Base-by-base conservation (phyloP, 2,329 filamentous ascomycete species). In the Monosporascus sp. region DNA sequence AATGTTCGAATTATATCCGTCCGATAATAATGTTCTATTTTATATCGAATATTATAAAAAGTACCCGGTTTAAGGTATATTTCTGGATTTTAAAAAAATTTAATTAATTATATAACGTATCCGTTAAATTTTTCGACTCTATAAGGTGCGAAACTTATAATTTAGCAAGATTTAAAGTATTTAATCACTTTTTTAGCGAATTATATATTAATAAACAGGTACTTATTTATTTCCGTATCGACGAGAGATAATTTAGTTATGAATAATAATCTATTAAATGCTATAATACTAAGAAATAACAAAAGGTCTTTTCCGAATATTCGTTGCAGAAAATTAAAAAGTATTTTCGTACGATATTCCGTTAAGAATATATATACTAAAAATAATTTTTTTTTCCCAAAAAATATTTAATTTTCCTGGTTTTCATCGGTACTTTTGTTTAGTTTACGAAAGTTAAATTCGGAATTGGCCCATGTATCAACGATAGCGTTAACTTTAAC, bases 251-350 rank as follows among this genome's bases (percentile, higher is more conserved):
- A 48, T 27, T 25, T 39, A 39, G 7, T 36, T 22, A 43, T 36
- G n/a, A 35, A 49, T 38, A 49, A 49, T n/a, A 36, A 44, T 53
- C 37, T 53, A 44, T 53, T 49, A 20, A 53, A 20, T 45, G 46
- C 24, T 2, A 52, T 8, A 22, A 35, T 41, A 22, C 7, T 6
- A 9, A 17, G 4, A 50, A 41, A 9, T 25, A 39, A 39, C 24
- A 22, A 48, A 48, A 41, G 5, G 17, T 17, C 6, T 17, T 2
- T 25, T 50, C 2, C 39, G 39, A 17, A 41, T 17, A 37, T 17
- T 39, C 37, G 44, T 37, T 31, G 22, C 24, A 22, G 24, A 48
- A 41, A 14, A 18, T 36, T 49, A 47, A 8, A 38, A 5, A 2
- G 4, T 44, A 25, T 31, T 53, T 41, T 50, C 37, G 46, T 20